Conservation (phyloP, 1,284 basidiomycete genomes). For the Ceratobasidium sp. region DNA sequence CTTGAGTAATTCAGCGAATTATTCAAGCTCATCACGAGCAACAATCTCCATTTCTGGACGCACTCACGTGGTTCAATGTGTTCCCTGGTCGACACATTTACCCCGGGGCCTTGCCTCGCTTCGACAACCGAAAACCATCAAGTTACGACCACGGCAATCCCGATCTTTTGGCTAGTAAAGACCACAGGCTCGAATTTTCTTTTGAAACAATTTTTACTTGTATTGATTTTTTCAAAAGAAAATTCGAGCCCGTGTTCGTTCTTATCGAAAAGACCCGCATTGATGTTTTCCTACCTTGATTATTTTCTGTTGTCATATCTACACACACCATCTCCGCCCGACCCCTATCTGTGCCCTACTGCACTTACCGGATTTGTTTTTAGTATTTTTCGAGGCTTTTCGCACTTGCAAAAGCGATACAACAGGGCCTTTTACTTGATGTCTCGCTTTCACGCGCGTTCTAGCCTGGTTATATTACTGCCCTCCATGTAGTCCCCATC, state of each 20-base stretch:
- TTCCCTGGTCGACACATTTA: neutral
- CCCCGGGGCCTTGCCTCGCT: neutral
- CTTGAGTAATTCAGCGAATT: slow-evolving; percentile 23
- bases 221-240: neutral
- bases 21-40: neutral
- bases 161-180: neutral
- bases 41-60: neutral
- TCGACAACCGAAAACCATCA: slow-evolving; percentile 30
- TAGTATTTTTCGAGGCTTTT: slow-evolving; percentile 33
- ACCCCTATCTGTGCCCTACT: no score
- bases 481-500: neutral
- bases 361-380: neutral
- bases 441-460: slow-evolving; percentile 32
- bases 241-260: slow-evolving; percentile 7
- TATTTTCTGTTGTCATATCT: slow-evolving; percentile 6
- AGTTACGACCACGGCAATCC: slow-evolving; percentile 5
- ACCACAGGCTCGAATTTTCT: neutral
- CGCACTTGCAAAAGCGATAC: slow-evolving; percentile 31
- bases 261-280: neutral
- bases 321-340: neutral
- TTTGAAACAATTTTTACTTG: neutral
- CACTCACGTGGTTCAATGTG: slow-evolving; percentile 25
- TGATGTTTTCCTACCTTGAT: slow-evolving; percentile 1
- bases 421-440: slow-evolving; percentile 23
- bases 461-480: slow-evolving; percentile 28